phyloP scores from a whole-genome alignment of 228 moss, liverwort and hornwort genomes.

The Sphagnum magellanicum region DNA sequence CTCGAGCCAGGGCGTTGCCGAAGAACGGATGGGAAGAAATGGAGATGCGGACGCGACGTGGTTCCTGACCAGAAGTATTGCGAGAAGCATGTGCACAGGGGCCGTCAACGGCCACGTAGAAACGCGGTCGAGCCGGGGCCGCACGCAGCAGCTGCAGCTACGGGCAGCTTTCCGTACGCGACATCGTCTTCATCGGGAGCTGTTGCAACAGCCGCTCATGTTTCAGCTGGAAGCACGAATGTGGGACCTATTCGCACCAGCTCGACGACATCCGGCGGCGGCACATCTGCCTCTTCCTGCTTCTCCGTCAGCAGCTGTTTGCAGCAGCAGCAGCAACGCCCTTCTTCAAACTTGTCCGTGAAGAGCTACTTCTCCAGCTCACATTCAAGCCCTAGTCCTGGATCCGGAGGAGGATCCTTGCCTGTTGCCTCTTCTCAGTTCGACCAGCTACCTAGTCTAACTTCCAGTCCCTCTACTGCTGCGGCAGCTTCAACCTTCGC shows the following conservation, averaged over 20 bases:
- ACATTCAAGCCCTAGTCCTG: slow-evolving; percentile 11
- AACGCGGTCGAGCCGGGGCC: slow-evolving; percentile 16
- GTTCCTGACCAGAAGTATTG: slow-evolving; percentile 41
- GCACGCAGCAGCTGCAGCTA: slow-evolving; percentile 6
- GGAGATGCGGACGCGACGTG: slow-evolving; percentile 38
- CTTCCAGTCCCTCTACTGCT: slow-evolving; percentile 11
- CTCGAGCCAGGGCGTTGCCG: slow-evolving; percentile 46
- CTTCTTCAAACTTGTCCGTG: slow-evolving; percentile 25
- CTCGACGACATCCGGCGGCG: background rate
- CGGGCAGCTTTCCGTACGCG: slow-evolving; percentile 21
- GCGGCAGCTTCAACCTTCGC: slow-evolving; percentile 26
- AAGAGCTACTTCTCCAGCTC: slow-evolving; percentile 31
- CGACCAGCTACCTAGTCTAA: slow-evolving; percentile 15
- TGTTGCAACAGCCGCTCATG: slow-evolving; percentile 10
- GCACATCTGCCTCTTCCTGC: slow-evolving; percentile 2
- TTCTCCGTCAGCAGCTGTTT: slow-evolving; percentile 15
- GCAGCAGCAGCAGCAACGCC: background rate
- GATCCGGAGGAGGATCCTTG: slow-evolving; percentile 30
- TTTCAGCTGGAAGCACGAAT: background rate
- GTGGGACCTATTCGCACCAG: background rate
- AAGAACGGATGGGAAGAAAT: slow-evolving; percentile 45
- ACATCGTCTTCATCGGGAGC: slow-evolving; percentile 28
- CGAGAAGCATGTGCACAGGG: slow-evolving; percentile 29
- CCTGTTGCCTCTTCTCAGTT: slow-evolving; percentile 38
- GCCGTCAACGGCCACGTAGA: slow-evolving; percentile 33